Percentiles rank a stretch among this genome's conserved stretches.
Conservation (phyloP, 1,284 basidiomycete species). For the Fomes fomentarius region DNA sequence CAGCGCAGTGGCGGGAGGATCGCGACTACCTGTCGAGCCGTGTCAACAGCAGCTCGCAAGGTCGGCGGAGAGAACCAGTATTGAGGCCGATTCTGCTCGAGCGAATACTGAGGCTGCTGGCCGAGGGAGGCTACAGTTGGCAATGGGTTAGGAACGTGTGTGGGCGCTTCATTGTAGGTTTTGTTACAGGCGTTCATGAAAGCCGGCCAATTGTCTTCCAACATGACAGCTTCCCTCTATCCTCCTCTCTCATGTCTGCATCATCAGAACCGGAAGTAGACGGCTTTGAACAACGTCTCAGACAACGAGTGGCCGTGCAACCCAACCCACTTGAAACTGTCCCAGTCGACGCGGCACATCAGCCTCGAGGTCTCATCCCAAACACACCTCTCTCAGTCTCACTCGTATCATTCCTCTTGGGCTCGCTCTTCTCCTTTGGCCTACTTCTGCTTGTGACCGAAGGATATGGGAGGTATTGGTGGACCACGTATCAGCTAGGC, state of each 20-base stretch:
- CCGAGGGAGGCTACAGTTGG: background rate
- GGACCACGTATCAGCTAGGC: slow-evolving; percentile 78
- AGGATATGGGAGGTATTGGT: slow-evolving; percentile 53
- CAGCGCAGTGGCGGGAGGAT: background rate
- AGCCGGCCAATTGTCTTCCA: slow-evolving; percentile 18
- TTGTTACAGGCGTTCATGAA: slow-evolving; percentile 9
- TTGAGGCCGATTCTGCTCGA: too few species aligned
- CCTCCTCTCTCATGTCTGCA: slow-evolving; percentile 16
- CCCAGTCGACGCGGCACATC: slow-evolving; percentile 39
- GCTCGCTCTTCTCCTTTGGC: slow-evolving; percentile 62
- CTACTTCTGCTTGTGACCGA: slow-evolving; percentile 49
- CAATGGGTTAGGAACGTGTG: background rate
- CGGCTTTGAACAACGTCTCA: slow-evolving; percentile 50
- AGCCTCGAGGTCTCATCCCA: slow-evolving; percentile 67
- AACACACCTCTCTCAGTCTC: slow-evolving; percentile 82
- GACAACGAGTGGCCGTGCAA: slow-evolving; percentile 40
- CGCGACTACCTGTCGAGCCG: background rate
- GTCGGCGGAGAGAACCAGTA: too few species aligned
- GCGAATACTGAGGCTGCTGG: too few species aligned
- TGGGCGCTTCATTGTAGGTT: slow-evolving; percentile 7
- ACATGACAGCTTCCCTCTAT: slow-evolving; percentile 1
- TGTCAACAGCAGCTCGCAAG: too few species aligned
- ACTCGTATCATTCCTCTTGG: slow-evolving; percentile 77
- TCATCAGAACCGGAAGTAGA: slow-evolving; percentile 27
- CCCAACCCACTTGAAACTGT: slow-evolving; percentile 56